These are phyloP conservation scores for Pichia terricola DNA, from an alignment of 1,139 yeast species.

Conservation along the genomic window DNA sequence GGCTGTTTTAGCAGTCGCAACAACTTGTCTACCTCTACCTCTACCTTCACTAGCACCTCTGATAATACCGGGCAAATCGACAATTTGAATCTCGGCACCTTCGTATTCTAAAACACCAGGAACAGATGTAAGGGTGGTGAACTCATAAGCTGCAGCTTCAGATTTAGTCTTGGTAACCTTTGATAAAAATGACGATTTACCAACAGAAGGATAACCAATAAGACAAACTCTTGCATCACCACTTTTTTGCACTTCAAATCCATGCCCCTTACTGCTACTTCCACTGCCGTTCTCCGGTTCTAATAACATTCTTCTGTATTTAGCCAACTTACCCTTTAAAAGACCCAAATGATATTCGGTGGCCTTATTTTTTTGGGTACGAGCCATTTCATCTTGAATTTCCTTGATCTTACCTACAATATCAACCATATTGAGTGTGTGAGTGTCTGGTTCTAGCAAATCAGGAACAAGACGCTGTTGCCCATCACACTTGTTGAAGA, in stretches of 20 bases:
- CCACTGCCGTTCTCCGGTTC: slow-evolving; percentile 77
- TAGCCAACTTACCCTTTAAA: slow-evolving; percentile 89
- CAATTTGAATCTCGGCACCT: slow-evolving; percentile 94
- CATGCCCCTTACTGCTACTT: slow-evolving; percentile 58
- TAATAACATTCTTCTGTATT: slow-evolving; percentile 80
- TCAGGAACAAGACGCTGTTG: too few species aligned
- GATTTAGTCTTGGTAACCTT: slow-evolving; percentile 89
- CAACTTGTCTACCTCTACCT: slow-evolving; percentile 96
- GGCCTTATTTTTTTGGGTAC: slow-evolving; percentile 96
- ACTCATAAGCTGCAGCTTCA: slow-evolving; percentile 90
- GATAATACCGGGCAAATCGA: slow-evolving; percentile 94
- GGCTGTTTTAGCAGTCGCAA: slow-evolving; percentile 91
- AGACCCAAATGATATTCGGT: slow-evolving; percentile 95
- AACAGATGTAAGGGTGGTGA: slow-evolving; percentile 92
- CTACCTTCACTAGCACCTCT: slow-evolving; percentile 96
- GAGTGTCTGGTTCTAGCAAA: background rate
- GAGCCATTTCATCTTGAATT: slow-evolving; percentile 86
- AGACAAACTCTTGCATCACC: slow-evolving; percentile 95
- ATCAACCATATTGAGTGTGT: slow-evolving; percentile 20
- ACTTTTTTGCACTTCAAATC: slow-evolving; percentile 90
- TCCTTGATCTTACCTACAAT: slow-evolving; percentile 66
- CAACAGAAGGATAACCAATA: slow-evolving; percentile 96
- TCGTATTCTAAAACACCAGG: slow-evolving; percentile 92
- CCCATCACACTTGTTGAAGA: too few species aligned
- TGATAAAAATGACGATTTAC: slow-evolving; percentile 82